Conservation (phyloP, 23 red algal species). For the Agarophyton chilense region DNA sequence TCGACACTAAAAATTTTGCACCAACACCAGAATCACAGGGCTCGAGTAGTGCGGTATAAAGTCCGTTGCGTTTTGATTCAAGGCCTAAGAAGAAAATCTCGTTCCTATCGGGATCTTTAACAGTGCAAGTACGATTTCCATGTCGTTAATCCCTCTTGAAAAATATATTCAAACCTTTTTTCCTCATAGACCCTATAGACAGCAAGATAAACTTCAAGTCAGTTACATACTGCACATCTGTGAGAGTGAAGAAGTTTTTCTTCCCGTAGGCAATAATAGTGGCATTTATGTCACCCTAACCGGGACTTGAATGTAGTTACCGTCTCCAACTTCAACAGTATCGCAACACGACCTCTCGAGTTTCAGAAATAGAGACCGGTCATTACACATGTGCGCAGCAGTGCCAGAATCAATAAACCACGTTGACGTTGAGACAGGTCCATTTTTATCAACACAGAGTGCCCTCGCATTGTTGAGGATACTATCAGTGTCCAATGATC, state of each 20-base stretch:
- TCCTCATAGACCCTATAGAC: neutral
- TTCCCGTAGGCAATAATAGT: neutral
- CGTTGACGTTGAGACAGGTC: neutral
- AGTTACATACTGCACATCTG: neutral
- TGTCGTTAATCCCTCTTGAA: neutral
- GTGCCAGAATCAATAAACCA: slow-evolving; percentile 47
- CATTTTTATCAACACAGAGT: neutral
- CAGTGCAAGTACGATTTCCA: neutral
- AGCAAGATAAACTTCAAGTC: neutral
- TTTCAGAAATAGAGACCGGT: neutral
- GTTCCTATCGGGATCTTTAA: neutral
- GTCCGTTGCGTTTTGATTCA: neutral
- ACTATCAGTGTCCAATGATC: neutral
- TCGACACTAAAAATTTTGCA: neutral
- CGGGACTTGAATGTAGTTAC: neutral
- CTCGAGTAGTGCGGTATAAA: neutral
- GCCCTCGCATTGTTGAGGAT: neutral
- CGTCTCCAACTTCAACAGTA: slow-evolving; percentile 26
- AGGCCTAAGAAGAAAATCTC: neutral
- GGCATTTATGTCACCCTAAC: neutral
- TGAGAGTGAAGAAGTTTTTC: slow-evolving; percentile 4
- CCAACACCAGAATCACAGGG: neutral
- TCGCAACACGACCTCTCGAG: neutral
- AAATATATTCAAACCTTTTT: neutral
- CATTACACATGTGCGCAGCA: slow-evolving; percentile 26